Conservation (phyloP, 2,329 filamentous ascomycete species). For the Xylariaceae sp. region DNA sequence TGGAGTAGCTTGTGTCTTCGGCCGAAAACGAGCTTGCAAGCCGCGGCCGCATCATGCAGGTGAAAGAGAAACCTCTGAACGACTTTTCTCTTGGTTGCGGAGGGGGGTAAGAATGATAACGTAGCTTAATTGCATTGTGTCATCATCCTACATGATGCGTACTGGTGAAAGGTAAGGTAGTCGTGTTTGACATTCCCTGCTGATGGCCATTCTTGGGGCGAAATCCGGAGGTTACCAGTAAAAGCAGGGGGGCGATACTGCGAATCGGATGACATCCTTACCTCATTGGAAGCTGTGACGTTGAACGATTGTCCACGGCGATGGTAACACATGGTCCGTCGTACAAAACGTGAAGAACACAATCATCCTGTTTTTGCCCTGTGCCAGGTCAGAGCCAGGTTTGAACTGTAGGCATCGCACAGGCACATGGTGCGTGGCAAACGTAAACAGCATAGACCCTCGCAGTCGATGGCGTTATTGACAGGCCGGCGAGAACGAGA, state of each 20-base stretch:
- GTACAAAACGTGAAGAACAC: slow-evolving; percentile 27
- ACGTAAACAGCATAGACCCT: slow-evolving; percentile 23
- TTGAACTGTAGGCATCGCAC: slow-evolving; percentile 22
- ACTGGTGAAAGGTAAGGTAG: no score
- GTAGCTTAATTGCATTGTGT: no score
- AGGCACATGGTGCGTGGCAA: slow-evolving; percentile 19
- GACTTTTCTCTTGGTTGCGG: no score
- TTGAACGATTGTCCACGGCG: slow-evolving; percentile 22
- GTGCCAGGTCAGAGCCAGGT: slow-evolving; percentile 19
- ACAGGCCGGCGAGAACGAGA: slow-evolving; percentile 16
- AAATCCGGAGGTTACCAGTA: slow-evolving; percentile 4
- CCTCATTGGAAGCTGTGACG: slow-evolving; percentile 16
- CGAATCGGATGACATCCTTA: slow-evolving; percentile 27
- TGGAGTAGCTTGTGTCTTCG: no score
- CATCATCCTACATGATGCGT: no score
- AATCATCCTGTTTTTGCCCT: slow-evolving; percentile 25
- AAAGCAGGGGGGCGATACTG: slow-evolving; percentile 8
- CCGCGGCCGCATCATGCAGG: no score
- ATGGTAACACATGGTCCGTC: slow-evolving; percentile 27
- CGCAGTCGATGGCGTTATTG: slow-evolving; percentile 12
- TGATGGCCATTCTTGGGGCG: no score
- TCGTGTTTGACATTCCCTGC: no score
- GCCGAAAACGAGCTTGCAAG: no score
- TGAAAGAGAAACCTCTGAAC: no score
- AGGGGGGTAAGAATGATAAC: no score